Conservation (phyloP, 495 filamentous ascomycete species). For the Penicillium lividum region DNA sequence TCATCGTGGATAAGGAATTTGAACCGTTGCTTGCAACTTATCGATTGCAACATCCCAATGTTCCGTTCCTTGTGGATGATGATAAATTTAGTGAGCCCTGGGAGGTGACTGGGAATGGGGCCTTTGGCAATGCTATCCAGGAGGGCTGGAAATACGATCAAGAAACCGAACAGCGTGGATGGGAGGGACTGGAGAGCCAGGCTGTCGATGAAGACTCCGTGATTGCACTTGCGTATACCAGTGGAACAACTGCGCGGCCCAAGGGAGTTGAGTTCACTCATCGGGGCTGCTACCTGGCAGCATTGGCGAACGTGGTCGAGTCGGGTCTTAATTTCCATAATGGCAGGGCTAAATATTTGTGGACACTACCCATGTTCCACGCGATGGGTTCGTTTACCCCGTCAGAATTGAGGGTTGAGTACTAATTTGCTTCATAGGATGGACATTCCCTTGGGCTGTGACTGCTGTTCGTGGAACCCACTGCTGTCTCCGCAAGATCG, state of each 20-base stretch:
- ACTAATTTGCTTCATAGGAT: slow-evolving; percentile 38
- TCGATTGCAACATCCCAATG: slow-evolving; percentile 52
- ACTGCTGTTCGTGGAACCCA: slow-evolving; percentile 91
- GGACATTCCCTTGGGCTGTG: slow-evolving; percentile 87
- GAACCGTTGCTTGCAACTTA: slow-evolving; percentile 66
- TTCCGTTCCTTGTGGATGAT: slow-evolving; percentile 76
- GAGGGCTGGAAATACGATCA: slow-evolving; percentile 76
- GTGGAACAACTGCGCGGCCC: slow-evolving; percentile 86
- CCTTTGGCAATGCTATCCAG: slow-evolving; percentile 79
- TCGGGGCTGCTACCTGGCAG: slow-evolving; percentile 80
- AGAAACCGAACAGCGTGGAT: slow-evolving; percentile 63
- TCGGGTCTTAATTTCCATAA: slow-evolving; percentile 72
- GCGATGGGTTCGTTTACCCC: slow-evolving; percentile 61
- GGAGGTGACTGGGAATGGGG: slow-evolving; percentile 70
- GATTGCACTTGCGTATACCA: slow-evolving; percentile 88
- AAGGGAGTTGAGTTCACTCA: slow-evolving; percentile 96
- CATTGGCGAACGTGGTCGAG: slow-evolving; percentile 85
- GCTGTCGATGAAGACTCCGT: slow-evolving; percentile 71
- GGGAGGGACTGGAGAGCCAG: slow-evolving; percentile 72
- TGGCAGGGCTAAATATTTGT: slow-evolving; percentile 78
- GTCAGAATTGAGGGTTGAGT: background rate
- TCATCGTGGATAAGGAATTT: slow-evolving; percentile 85
- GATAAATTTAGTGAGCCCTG: slow-evolving; percentile 51
- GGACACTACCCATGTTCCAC: slow-evolving; percentile 97
- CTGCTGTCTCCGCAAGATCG: slow-evolving; percentile 91